Percentiles rank a stretch among this genome's conserved stretches.
Evolutionary conservation across 345 rosid genomes (phyloP).

Genomic region (Clausena lansium): DNA sequence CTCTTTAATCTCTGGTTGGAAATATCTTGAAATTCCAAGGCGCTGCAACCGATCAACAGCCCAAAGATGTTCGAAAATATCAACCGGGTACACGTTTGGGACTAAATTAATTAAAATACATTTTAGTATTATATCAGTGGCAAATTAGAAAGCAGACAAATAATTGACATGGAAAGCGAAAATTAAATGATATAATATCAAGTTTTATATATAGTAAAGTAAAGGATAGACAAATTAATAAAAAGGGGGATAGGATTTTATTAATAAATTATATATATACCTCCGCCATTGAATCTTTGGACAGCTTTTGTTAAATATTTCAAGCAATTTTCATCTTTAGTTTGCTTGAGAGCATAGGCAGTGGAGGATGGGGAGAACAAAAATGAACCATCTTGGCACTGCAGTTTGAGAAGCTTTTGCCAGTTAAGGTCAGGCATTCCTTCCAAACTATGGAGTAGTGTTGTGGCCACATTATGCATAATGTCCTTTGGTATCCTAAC

Average conservation of each 20-base stretch:
- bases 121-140: too few species aligned
- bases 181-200: background rate
- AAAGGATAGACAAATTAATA: background rate
- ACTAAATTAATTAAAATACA: slow-evolving; percentile 30
- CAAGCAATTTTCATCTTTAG: slow-evolving; percentile 63
- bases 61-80: slow-evolving; percentile 90
- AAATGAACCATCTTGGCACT: slow-evolving; percentile 81
- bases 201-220: background rate
- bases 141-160: background rate
- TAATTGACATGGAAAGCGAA: background rate
- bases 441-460: slow-evolving; percentile 91
- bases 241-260: background rate
- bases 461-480: slow-evolving; percentile 86
- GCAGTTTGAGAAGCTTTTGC: slow-evolving; percentile 79
- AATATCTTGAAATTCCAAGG: slow-evolving; percentile 85
- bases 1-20: slow-evolving; percentile 56
- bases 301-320: slow-evolving; percentile 57
- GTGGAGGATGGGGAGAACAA: slow-evolving; percentile 96
- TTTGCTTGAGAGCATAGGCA: slow-evolving; percentile 85
- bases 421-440: slow-evolving; percentile 83
- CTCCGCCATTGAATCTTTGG: slow-evolving; percentile 85
- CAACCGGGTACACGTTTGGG: slow-evolving; percentile 91
- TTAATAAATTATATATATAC: slow-evolving; percentile 28
- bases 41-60: slow-evolving; percentile 87
- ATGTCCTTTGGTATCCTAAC: slow-evolving; percentile 85